Evolutionary conservation across 257 asterid species (phyloP).

Genomic region (Nicotiana obtusifolia): DNA sequence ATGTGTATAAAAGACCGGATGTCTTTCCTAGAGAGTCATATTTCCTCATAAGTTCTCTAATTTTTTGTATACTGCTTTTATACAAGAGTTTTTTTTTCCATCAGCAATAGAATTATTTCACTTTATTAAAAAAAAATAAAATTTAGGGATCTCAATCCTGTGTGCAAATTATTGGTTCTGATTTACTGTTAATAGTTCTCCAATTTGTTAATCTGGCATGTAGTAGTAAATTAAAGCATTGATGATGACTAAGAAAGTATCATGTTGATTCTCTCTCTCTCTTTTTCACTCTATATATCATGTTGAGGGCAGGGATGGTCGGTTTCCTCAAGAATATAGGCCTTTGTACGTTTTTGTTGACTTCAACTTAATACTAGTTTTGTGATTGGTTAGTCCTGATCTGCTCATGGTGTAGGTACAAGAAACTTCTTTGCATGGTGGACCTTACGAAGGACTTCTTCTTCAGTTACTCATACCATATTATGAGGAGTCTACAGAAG

Average conservation of each 20-base stretch:
- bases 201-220: not conserved
- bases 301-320: not conserved
- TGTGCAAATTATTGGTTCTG: not conserved
- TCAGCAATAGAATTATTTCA: not conserved
- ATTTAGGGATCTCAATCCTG: not conserved
- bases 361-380: not conserved
- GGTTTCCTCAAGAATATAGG: not conserved
- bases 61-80: not conserved
- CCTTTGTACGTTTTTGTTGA: not conserved
- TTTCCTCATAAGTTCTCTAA: not conserved
- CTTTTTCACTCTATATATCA: not conserved
- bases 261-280: not conserved
- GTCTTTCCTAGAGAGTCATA: not conserved
- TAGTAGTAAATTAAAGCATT: not conserved
- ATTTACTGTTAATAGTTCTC: not conserved
- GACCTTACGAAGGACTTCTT: constrained; percentile 98
- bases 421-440: constrained; percentile 86
- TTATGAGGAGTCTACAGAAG: constrained; percentile 92
- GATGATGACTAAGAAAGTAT: not conserved
- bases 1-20: not conserved
- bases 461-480: constrained; percentile 94
- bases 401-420: constrained; percentile 54
- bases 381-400: not conserved
- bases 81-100: not conserved
- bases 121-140: not conserved